A percentile compares a stretch with the other conserved stretches of the same genome.
Evolutionary conservation across 2,329 filamentous ascomycete species (phyloP).

Genomic region (Aspergillus terreus): DNA sequence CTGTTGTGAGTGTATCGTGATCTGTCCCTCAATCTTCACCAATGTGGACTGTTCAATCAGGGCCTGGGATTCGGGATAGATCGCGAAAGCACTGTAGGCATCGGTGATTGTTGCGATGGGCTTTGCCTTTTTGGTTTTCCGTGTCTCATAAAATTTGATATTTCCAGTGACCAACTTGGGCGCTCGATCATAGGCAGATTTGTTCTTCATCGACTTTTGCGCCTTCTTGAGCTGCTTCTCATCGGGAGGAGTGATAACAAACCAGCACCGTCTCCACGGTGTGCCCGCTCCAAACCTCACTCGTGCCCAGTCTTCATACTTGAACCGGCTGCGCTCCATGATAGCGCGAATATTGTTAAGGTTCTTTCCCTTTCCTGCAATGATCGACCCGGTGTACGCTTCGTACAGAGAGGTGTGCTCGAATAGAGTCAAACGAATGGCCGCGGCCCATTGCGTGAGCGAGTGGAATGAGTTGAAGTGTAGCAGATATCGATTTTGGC

Average conservation of each 20-base stretch:
- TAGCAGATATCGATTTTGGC: conserved; percentile 88
- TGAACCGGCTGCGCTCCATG: conserved; percentile 73
- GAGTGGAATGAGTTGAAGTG: conserved; percentile 96
- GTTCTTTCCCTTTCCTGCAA: conserved; percentile 86
- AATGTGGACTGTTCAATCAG: conserved; percentile 92
- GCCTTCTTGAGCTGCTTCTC: conserved; percentile 86
- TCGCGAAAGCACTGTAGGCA: conserved; percentile 87
- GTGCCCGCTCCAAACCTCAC: conserved; percentile 94
- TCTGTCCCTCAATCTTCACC: conserved; percentile 86
- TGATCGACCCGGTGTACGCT: conserved; percentile 91
- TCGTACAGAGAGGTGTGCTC: conserved; percentile 92
- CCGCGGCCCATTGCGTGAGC: conserved; percentile 91
- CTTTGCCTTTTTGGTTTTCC: conserved; percentile 84
- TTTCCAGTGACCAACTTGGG: conserved; percentile 72
- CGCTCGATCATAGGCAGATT: conserved; percentile 75
- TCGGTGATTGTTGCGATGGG: conserved; percentile 91
- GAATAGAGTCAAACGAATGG: conserved; percentile 88
- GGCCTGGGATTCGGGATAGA: conserved; percentile 92
- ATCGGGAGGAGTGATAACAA: conserved; percentile 85
- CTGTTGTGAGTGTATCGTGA: conserved; percentile 78
- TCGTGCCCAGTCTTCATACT: conserved; percentile 87
- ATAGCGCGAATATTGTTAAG: conserved; percentile 89
- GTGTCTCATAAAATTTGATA: conserved; percentile 93
- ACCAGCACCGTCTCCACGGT: conserved; percentile 96
- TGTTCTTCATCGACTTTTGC: conserved; percentile 78